These are phyloP conservation scores for Tetrapyrgos nigripes DNA, from an alignment of 1,284 basidiomycete species.

Conservation along the genomic window DNA sequence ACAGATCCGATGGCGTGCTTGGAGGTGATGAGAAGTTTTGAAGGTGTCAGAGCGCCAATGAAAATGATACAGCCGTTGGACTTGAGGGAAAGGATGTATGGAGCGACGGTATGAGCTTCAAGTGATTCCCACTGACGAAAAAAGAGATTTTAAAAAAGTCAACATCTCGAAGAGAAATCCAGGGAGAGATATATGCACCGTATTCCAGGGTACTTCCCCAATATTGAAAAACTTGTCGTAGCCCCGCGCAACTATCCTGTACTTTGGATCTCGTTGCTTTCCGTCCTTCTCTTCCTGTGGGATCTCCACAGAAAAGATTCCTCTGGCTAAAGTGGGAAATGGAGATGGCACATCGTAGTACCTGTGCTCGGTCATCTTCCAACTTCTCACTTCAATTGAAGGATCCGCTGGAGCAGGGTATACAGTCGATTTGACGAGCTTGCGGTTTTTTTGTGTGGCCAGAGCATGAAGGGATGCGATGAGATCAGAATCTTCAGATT, in stretches of 20 bases:
- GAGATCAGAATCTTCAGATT: constrained; percentile 58
- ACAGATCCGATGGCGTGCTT: constrained; percentile 86
- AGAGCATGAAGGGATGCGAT: constrained; percentile 56
- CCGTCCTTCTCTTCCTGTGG: constrained; percentile 28
- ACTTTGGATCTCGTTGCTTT: constrained; percentile 29
- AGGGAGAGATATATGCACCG: constrained; percentile 56
- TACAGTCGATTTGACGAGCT: constrained; percentile 61
- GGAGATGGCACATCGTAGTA: constrained; percentile 89
- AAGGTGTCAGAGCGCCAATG: constrained; percentile 84
- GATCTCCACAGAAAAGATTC: constrained; percentile 72
- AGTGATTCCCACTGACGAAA: constrained; percentile 78
- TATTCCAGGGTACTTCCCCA: constrained; percentile 94
- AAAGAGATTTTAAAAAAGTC: constrained; percentile 7
- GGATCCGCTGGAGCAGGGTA: constrained; percentile 64
- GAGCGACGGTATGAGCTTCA: constrained; percentile 72
- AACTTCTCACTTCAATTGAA: constrained; percentile 69
- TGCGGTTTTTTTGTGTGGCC: constrained; percentile 57
- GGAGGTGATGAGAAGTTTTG: constrained; percentile 86
- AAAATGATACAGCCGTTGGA: constrained; percentile 99
- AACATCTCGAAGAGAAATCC: constrained; percentile 1
- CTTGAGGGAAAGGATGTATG: constrained; percentile 93
- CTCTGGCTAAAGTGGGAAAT: constrained; percentile 91
- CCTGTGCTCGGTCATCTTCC: constrained; percentile 97
- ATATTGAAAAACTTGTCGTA: constrained; percentile 99
- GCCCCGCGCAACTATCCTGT: constrained; percentile 88